Evolutionary conservation across 176 grass and related monocot species (phyloP), one percentile per base, ranked within the genome.

Genomic region (Triticum urartu): DNA sequence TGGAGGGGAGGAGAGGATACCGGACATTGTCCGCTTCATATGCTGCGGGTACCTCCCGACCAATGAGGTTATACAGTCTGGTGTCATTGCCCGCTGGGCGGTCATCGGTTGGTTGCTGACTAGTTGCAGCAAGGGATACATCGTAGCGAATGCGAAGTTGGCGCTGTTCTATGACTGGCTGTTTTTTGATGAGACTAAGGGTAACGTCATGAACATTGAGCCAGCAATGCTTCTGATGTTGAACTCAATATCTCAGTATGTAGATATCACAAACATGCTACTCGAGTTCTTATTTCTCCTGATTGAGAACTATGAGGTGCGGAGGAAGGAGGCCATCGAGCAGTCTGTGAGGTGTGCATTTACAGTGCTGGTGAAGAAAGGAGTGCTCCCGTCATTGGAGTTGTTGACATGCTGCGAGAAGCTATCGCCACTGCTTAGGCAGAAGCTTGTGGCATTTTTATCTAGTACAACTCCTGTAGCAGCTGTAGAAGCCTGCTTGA

Each of bases 271-370:
- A 25, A 89, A 88, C 82, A 91, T 85, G 81, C 90, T 95, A 52
- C 70, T 98, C 48, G 96, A 98, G 78, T 98, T 95, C 82, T 83
- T 98, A 83, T 95, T 98, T 89, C 86, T 98, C 64, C 75, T 98
- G 35, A 82, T 98, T 47, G 96, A 95, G 38, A 94, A 95, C 78
- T 98, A 94, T 91, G 93, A 98, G 78, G 88, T 87, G 59, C 61
- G 21, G 64, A 89, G 88, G 43, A 98, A 88, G 72, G 88, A 89
- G 54, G 72, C 79, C 2, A 85, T 98, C 68, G 84, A 81, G 76
- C 68, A 39, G 11, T 88, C 82, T 69, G 90, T 95, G 76, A 88
- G 75, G 54, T 76, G 5, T 3, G 90, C 90, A 4, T 91, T 95
- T 80, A 47, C 11, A 34, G 68, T 83, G 13, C 82, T 95, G 48